Conservation (phyloP, 768 basidiomycete genomes). For the Coprinopsis marcescibilis region DNA sequence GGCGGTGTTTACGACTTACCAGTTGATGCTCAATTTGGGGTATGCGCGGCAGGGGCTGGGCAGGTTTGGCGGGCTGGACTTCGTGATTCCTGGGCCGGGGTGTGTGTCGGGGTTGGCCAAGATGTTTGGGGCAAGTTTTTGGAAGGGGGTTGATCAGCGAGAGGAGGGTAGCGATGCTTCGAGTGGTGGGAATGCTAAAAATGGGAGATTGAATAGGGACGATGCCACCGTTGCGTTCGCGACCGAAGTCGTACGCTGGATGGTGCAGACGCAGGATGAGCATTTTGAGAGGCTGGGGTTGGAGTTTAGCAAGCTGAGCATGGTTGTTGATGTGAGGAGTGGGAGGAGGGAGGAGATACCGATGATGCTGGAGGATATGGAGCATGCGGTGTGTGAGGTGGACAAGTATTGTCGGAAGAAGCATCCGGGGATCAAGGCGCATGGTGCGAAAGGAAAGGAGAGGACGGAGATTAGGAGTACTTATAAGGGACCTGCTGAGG, state of each 20-base stretch:
- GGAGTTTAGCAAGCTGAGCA: no score
- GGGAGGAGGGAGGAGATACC: conserved; percentile 43
- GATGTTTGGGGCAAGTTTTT: conserved; percentile 49
- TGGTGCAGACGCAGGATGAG: conserved; percentile 50
- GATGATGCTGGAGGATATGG: conserved; percentile 65
- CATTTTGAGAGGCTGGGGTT: conserved; percentile 60
- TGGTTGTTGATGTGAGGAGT: no score
- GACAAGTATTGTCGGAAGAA: conserved; percentile 69
- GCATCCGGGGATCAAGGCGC: conserved; percentile 41
- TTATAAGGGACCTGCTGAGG: no score
- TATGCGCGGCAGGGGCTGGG: conserved; percentile 53
- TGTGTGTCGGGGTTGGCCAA: conserved; percentile 60
- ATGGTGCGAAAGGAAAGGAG: conserved; percentile 25
- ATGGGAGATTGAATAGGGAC: no score
- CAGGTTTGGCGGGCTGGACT: conserved; percentile 62
- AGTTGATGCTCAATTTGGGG: conserved; percentile 55
- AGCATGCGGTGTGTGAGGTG: conserved; percentile 74
- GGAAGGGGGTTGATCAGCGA: conserved; percentile 21
- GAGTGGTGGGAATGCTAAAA: no score
- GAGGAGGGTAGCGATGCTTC: no score
- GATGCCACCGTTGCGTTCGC: no score
- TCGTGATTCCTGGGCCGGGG: conserved; percentile 66
- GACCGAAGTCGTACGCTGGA: conserved; percentile 57
- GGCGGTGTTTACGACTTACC: conserved; percentile 71
- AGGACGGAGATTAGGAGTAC: no score